These are phyloP conservation scores for Fusarium piperis DNA, from an alignment of 2,329 filamentous ascomycete genomes.

Conservation along the genomic window DNA sequence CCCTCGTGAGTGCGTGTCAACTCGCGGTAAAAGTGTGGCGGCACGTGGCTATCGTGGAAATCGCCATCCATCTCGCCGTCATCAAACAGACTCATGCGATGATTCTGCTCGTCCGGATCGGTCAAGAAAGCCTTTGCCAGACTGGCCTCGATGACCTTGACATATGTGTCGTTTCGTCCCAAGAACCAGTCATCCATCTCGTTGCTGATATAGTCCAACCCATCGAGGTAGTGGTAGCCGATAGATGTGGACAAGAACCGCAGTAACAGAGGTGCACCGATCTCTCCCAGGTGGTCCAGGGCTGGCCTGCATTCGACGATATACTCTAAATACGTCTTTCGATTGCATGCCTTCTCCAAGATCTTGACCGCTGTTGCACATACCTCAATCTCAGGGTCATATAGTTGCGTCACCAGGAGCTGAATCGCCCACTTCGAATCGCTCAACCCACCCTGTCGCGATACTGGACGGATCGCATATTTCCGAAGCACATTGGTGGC, in stretches of 20 bases:
- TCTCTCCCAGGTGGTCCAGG: constrained; percentile 94
- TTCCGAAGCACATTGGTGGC: constrained; percentile 87
- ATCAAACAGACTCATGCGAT: constrained; percentile 67
- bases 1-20: constrained; percentile 92
- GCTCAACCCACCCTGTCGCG: constrained; percentile 55
- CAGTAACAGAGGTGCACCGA: constrained; percentile 90
- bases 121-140: constrained; percentile 85
- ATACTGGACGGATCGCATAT: constrained; percentile 71
- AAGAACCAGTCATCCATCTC: constrained; percentile 99
- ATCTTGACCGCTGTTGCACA: constrained; percentile 97
- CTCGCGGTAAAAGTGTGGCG: constrained; percentile 98
- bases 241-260: constrained; percentile 96
- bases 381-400: constrained; percentile 96
- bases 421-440: constrained; percentile 97
- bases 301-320: constrained; percentile 96
- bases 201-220: constrained; percentile 97
- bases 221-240: constrained; percentile 96
- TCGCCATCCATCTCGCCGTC: constrained; percentile 66
- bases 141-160: constrained; percentile 93
- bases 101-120: constrained; percentile 66
- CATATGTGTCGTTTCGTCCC: constrained; percentile 95
- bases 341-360: constrained; percentile 95
- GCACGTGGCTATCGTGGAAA: constrained; percentile 74
- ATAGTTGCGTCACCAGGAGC: constrained; percentile 95
- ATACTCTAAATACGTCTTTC: constrained; percentile 89